Evolutionary conservation across 345 rosid species (phyloP), one percentile per base, ranked within the genome.

Genomic region (Acer negundo): DNA sequence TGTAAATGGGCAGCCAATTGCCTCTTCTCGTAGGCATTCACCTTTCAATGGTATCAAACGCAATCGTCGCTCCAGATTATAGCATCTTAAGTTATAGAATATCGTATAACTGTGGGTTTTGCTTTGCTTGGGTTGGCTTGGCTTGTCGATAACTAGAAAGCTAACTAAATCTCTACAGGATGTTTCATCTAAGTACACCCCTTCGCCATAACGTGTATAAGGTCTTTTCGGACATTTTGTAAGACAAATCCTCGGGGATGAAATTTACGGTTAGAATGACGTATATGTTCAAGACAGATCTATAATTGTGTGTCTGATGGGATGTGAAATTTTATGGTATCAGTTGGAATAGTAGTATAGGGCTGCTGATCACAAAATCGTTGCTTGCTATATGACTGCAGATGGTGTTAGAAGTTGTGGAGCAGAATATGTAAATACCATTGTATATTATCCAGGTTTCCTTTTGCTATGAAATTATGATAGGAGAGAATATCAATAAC

Each of bases 51-150:
- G 86, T 59, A 76, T 85, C 78, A 93, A 84, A 86, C 74, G 81
- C 75, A 13, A 76, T 69, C 86, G 87, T 44, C 93, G 92, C 35
- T 94, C 97, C 28, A 94, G 90, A 82, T 84, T 96, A 76, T 93
- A 79, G 77, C 1, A 7, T 42, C 59, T 22, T 55, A 49, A 31
- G 15, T 9, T 6, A 28, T 51, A 49, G 38, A 31, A 46, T 69
- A 20, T 42, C n/a, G 62, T 59, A 42, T 24, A 78, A 66, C 22
- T 58, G 56, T 61, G 76, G 22, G 6, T n/a, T 26, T 55, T 24
- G 56, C 70, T 56, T 74, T 55, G 23, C 19, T 13, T 24, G 46
- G 71, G 63, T 7, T 69, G 53, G 59, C 38, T 42, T 42, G 46
- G 46, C 46, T 42, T 42, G 46, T 73, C 47, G 65, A 40, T 28